Conservation (phyloP, 1,284 basidiomycete genomes). For the Irpex sp. region DNA sequence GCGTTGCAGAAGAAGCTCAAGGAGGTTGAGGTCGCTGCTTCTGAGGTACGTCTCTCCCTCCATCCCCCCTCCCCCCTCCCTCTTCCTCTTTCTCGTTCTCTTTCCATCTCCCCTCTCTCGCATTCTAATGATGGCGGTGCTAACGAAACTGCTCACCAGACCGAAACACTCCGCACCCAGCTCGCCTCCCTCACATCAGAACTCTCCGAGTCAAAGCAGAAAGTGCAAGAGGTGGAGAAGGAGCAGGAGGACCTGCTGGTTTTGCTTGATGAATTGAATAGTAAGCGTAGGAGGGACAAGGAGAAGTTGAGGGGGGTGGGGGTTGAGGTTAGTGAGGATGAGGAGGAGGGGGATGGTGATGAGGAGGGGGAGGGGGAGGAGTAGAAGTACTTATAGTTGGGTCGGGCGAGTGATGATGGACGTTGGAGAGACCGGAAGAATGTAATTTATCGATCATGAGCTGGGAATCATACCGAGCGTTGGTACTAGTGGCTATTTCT, state of each 20-base stretch:
- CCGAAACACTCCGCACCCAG: conserved; percentile 36
- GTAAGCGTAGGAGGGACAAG: conserved; percentile 85
- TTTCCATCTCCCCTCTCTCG: too few species aligned
- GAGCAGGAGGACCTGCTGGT: conserved; percentile 96
- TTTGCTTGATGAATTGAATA: conserved; percentile 87
- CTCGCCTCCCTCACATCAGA: conserved; percentile 44
- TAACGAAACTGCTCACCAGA: conserved; percentile 26
- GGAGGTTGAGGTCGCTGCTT: conserved; percentile 20
- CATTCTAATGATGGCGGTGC: not conserved
- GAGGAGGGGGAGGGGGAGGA: conserved; percentile 14
- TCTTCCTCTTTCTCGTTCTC: too few species aligned
- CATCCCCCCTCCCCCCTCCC: too few species aligned
- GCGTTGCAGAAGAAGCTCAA: conserved; percentile 53
- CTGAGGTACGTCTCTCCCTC: conserved; percentile 26
- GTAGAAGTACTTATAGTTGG: not conserved
- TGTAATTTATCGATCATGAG: too few species aligned
- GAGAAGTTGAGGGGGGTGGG: conserved; percentile 67
- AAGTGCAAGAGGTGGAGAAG: conserved; percentile 80
- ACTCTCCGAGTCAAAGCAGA: conserved; percentile 55
- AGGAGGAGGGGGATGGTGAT: conserved; percentile 64
- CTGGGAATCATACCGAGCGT: too few species aligned
- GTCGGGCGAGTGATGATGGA: not conserved
- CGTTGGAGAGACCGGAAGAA: not conserved
- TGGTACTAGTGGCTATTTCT: too few species aligned
- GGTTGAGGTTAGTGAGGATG: conserved; percentile 88